Evolutionary conservation across 2,329 filamentous ascomycete genomes (phyloP), one percentile per base, ranked within the genome.

Genomic region (Cercospora nicotianae): DNA sequence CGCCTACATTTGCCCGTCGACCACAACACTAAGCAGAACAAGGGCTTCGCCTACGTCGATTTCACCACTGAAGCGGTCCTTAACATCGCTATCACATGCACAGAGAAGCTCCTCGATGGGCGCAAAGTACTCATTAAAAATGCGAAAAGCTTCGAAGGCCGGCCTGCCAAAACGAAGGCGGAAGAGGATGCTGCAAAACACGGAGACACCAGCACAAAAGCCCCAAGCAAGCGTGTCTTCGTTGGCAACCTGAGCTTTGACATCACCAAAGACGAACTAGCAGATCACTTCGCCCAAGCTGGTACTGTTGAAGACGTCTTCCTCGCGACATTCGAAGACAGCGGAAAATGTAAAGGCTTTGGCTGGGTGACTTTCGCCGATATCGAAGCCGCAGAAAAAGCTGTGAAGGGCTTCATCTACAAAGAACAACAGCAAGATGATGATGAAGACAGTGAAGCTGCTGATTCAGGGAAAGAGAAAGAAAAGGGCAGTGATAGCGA

Each of bases 261-360:
- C 65, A 79, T 82, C 20, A 83, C 90, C 6, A 91, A 94, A 74
- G 93, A 97, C 64, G 89, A 92, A 74, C 80, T 99, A 60, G 84
- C 88, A 72, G 85, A 89, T 71, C 92, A 97, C 77, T 98, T 97
- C 79, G 86, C 86, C 60, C 92, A 90, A 78, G 98, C 94, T 77
- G 95, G 95, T 61, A 85, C 90, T 70, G 88, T 98, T 69, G 87
- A 90, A 63, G 91, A 91, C 82, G 87, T 93, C 71, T 94, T 96
- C 81, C 84, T 98, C 72, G 95, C 95, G 2, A 97, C 94, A 0
- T 99, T 99, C 77, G 92, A 98, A 80, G 96, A 99, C 79, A 90
- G 90, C 20, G 95, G 95, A 53, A 99, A 98, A 82, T 99, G 95
- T 84, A 98, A 98, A 82, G 96, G 95, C 18, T 99, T 91, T 81